Conservation (phyloP, 148 eudicot genomes). For the Arbutus unedo region DNA sequence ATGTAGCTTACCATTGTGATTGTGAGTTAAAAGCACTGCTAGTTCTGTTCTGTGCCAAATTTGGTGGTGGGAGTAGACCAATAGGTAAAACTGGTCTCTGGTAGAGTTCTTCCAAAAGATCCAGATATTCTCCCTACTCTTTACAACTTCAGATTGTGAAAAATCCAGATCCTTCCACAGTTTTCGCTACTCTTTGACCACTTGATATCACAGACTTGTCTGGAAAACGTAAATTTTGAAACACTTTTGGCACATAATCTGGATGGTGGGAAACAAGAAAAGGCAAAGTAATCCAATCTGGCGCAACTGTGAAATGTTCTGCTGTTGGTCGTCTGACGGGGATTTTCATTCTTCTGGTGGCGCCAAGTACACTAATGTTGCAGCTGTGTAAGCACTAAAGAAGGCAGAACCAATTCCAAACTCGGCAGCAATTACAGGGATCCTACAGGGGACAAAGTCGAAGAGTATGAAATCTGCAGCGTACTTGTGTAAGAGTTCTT, state of each 20-base stretch:
- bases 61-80: conserved; percentile 33
- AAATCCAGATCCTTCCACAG: conserved; percentile 22
- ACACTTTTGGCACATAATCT: conserved; percentile 15
- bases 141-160: conserved; percentile 25
- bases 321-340: conserved; percentile 12
- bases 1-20: conserved; percentile 15
- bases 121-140: conserved; percentile 37
- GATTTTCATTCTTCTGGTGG: conserved; percentile 28
- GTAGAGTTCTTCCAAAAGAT: conserved; percentile 19
- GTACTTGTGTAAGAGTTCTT: conserved; percentile 11
- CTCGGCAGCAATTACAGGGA: conserved; percentile 30
- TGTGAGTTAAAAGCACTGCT: neutral
- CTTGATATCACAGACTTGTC: conserved; percentile 27
- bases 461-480: conserved; percentile 36
- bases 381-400: conserved; percentile 33
- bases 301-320: conserved; percentile 18
- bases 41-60: neutral
- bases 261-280: conserved; percentile 17
- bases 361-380: conserved; percentile 20
- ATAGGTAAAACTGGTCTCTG: conserved; percentile 32
- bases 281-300: conserved; percentile 24
- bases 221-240: conserved; percentile 1
- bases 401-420: conserved; percentile 20
- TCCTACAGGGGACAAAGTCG: conserved; percentile 31
- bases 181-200: conserved; percentile 26